Conservation (phyloP, 768 basidiomycete genomes). For the Dioszegia crocea region DNA sequence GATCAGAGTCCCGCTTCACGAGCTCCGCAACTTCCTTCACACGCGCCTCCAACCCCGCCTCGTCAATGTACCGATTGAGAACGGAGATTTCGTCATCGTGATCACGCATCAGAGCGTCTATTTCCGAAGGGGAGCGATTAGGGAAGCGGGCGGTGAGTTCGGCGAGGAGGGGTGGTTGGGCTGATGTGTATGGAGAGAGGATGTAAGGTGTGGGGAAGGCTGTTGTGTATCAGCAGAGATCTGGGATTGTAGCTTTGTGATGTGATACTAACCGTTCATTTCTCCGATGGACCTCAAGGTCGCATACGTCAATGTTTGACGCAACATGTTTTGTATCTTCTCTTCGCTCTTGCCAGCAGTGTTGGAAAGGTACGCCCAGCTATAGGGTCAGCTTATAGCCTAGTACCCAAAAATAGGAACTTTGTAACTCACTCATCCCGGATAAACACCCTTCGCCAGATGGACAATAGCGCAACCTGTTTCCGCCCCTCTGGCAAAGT, state of each 20-base stretch:
- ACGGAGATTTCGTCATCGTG: conserved; percentile 43
- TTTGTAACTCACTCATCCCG: conserved; percentile 71
- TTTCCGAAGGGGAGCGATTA: conserved; percentile 21
- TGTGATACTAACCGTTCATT: conserved; percentile 35
- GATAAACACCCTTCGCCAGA: conserved; percentile 83
- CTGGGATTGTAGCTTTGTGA: background rate
- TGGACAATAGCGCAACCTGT: conserved; percentile 64
- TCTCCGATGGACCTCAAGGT: conserved; percentile 53
- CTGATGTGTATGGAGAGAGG: conserved; percentile 32
- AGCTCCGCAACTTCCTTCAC: conserved; percentile 45
- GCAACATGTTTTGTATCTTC: conserved; percentile 67
- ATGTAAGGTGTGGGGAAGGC: conserved; percentile 31
- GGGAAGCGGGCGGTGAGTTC: conserved; percentile 47
- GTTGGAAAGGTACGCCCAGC: conserved; percentile 72
- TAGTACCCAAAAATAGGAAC: background rate
- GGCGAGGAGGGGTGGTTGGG: conserved; percentile 26
- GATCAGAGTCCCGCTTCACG: conserved; percentile 15
- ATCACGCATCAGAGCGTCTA: conserved; percentile 43
- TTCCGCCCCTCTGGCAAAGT: conserved; percentile 67
- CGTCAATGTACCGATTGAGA: conserved; percentile 31
- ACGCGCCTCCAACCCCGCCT: conserved; percentile 39
- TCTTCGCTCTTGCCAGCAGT: conserved; percentile 73
- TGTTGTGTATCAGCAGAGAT: background rate
- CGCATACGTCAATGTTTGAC: conserved; percentile 67
- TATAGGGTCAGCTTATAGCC: conserved; percentile 43